phyloP scores from a whole-genome alignment of 768 basidiomycete genomes.

The Pleurotus eryngii region DNA sequence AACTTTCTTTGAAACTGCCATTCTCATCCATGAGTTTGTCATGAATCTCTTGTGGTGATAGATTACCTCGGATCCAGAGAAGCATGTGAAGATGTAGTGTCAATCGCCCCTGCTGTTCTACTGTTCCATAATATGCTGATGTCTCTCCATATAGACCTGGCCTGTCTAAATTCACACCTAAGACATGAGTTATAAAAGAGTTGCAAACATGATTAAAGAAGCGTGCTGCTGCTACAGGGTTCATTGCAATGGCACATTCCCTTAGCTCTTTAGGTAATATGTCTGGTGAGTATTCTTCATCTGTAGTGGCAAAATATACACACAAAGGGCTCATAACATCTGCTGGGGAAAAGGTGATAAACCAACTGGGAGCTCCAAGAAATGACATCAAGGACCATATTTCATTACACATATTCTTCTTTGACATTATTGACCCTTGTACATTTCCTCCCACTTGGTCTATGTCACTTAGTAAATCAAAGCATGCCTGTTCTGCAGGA shows the following conservation, averaged over 20 bases:
- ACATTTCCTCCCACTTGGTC: slow-evolving; percentile 31
- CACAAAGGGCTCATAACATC: slow-evolving; percentile 3
- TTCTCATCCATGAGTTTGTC: slow-evolving; percentile 15
- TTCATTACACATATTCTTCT: slow-evolving; percentile 16
- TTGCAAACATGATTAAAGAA: slow-evolving; percentile 24
- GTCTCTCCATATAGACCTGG: slow-evolving; percentile 9
- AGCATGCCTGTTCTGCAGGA: slow-evolving; percentile 31
- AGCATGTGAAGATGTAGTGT: slow-evolving; percentile 28
- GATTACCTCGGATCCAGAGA: slow-evolving; percentile 18
- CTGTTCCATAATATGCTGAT: slow-evolving; percentile 27
- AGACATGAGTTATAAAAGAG: slow-evolving; percentile 22
- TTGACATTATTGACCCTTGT: slow-evolving; percentile 22
- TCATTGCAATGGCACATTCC: slow-evolving; percentile 11
- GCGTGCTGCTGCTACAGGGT: slow-evolving; percentile 25
- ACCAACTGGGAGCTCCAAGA: slow-evolving; percentile 8
- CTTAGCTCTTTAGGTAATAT: neutral
- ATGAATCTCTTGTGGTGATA: slow-evolving; percentile 12
- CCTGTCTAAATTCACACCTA: slow-evolving; percentile 16
- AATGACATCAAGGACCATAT: slow-evolving; percentile 7
- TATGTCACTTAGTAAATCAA: slow-evolving; percentile 28
- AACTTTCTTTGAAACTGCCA: slow-evolving; percentile 17
- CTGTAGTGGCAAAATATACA: neutral
- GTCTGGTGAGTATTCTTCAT: neutral
- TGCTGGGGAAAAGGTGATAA: slow-evolving; percentile 9
- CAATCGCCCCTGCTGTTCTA: slow-evolving; percentile 27